Evolutionary conservation across 768 basidiomycete genomes (phyloP), one percentile per base, ranked within the genome.

Genomic region (Auriscalpium vulgare): DNA sequence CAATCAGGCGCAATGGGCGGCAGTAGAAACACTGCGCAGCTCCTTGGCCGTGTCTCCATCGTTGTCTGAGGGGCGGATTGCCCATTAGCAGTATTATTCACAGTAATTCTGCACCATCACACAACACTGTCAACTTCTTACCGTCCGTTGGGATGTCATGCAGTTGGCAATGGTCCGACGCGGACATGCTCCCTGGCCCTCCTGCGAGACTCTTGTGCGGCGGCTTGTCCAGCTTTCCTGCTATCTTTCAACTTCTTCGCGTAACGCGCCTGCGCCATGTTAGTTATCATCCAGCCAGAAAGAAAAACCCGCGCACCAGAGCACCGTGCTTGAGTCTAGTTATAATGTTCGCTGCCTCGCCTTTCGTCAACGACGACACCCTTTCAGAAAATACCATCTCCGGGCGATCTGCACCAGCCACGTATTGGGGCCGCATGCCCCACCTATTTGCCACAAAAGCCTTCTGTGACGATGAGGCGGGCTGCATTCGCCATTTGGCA

Each of bases 261-360:
- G 55, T 82, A 79, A 5, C 85, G 77, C 17, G 73, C 68, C 85
- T 88, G 55, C 37, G 47, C 17, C 58, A 21, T 51, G 40, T 51
- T 44, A 16, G 21, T 48, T 21, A 47, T 14, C 40, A 46, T 8
- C 21, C 51, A 19, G 40, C 53, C 14, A 5, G 43, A 13, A 47
- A 44, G 40, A 37, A 34, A 53, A 49, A 52, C 47, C 3, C 45
- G 56, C 68, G 36, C 64, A 87, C 89, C 74, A 80, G 74, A 37
- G 87, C 87, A 23, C 90, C 91, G 63, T 92, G 85, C 65, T 81
- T 86, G 55, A 89, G 57, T 9, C 90, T 83, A 21, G 83, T 83
- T 58, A 94, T 87, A 47, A 92, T 83, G 60, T 84, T 83, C 0
- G 85, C 86, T 34, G 90, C 89, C 59, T 88, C 78, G 2, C 91